Conservation (phyloP, 805 yeast species). For the Spathaspora gorwiae region DNA sequence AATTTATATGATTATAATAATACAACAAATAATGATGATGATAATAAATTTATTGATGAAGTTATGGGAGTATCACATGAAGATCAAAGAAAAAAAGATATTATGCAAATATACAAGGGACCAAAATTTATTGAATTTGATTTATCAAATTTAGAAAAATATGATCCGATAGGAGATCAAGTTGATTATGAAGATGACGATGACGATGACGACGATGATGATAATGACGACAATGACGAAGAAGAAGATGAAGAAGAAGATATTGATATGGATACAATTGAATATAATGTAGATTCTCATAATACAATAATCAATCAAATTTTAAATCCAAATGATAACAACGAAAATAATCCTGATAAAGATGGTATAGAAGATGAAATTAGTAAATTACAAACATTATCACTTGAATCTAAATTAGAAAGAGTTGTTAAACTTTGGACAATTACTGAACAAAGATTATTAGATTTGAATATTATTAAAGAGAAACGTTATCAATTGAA, state of each 20-base stretch:
- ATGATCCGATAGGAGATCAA: not conserved
- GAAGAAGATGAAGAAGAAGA: slow-evolving; percentile 1
- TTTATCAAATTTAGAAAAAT: slow-evolving; percentile 8
- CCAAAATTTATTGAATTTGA: slow-evolving; percentile 19
- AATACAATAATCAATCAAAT: slow-evolving; percentile 1
- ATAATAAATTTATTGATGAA: slow-evolving; percentile 3
- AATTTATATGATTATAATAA: slow-evolving; percentile 17
- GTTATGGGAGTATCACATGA: slow-evolving; percentile 3
- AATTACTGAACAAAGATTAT: slow-evolving; percentile 55
- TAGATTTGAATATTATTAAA: slow-evolving; percentile 26
- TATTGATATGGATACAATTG: slow-evolving; percentile 3
- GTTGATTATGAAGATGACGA: slow-evolving; percentile 4
- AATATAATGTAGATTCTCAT: slow-evolving; percentile 6
- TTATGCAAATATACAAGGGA: slow-evolving; percentile 14
- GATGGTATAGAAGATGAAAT: slow-evolving; percentile 16
- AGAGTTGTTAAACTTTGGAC: slow-evolving; percentile 58
- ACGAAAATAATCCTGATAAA: slow-evolving; percentile 4
- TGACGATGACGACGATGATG: slow-evolving; percentile 8
- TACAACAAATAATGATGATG: slow-evolving; percentile 3
- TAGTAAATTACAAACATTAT: slow-evolving; percentile 16
- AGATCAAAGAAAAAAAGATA: slow-evolving; percentile 1
- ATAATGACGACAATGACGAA: slow-evolving; percentile 2
- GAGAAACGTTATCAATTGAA: slow-evolving; percentile 19
- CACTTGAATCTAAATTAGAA: slow-evolving; percentile 42
- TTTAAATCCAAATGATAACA: not conserved